These are phyloP conservation scores for Trametes gibbosa DNA, from an alignment of 768 basidiomycete genomes.

Conservation along the genomic window DNA sequence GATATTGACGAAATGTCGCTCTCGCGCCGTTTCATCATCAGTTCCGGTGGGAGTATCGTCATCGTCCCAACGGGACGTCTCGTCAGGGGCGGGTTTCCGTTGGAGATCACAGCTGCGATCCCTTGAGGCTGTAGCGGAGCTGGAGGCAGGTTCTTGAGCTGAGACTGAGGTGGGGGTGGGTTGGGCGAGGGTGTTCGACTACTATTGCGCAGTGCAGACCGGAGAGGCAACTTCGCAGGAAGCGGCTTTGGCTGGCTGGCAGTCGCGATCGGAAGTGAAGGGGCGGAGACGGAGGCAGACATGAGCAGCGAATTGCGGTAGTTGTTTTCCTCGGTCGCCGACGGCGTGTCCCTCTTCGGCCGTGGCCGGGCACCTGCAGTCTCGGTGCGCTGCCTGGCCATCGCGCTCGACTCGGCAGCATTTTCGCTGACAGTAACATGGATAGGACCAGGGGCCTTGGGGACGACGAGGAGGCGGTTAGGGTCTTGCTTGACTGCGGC, in stretches of 20 bases:
- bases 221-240: constrained; percentile 49
- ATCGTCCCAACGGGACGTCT: not conserved
- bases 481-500: constrained; percentile 28
- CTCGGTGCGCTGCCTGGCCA: not conserved
- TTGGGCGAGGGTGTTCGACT: constrained; percentile 30
- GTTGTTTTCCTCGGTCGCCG: constrained; percentile 1
- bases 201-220: constrained; percentile 57
- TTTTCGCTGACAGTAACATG: constrained; percentile 19
- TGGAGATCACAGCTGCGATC: constrained; percentile 8
- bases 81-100: not conserved
- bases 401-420: not conserved
- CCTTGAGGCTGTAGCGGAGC: no score
- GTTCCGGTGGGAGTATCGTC: not conserved
- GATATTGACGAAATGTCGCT: constrained; percentile 51
- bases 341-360: not conserved
- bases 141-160: not conserved
- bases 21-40: constrained; percentile 10
- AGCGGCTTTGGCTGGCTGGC: constrained; percentile 13
- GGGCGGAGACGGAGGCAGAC: constrained; percentile 19
- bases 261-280: constrained; percentile 11
- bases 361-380: not conserved
- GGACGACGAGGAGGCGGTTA: constrained; percentile 37
- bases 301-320: constrained; percentile 13
- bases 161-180: constrained; percentile 11
- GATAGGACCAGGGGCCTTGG: constrained; percentile 48